These are phyloP conservation scores for Suillus alpinus DNA, from an alignment of 768 basidiomycete genomes.

Conservation along the genomic window DNA sequence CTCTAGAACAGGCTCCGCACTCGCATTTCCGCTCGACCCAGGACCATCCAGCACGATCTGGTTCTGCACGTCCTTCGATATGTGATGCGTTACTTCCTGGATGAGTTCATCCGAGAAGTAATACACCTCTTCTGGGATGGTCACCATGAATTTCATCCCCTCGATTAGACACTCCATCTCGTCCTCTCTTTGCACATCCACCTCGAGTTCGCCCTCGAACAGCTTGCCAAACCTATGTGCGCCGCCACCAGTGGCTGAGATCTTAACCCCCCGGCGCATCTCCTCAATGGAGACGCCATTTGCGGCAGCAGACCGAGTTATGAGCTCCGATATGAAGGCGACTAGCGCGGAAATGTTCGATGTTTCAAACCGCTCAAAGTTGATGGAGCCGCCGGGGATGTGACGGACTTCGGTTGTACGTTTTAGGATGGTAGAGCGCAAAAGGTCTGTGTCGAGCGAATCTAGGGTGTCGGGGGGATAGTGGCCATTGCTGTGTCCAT, in stretches of 20 bases:
- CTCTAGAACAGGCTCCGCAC: constrained; percentile 44
- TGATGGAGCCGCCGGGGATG: constrained; percentile 94
- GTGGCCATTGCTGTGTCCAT: constrained; percentile 18
- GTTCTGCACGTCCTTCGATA: constrained; percentile 9
- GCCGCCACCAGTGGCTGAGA: constrained; percentile 97
- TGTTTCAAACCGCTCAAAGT: constrained; percentile 97
- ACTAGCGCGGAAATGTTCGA: constrained; percentile 82
- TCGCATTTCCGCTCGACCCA: constrained; percentile 6
- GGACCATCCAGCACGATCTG: constrained; percentile 2
- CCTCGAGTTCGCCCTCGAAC: constrained; percentile 67
- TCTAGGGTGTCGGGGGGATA: constrained; percentile 26
- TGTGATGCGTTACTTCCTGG: constrained; percentile 49
- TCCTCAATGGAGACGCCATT: constrained; percentile 87
- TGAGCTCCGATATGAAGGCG: constrained; percentile 82
- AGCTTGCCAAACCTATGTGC: constrained; percentile 92
- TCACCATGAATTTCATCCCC: constrained; percentile 92
- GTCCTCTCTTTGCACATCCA: constrained; percentile 88
- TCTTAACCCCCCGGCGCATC: constrained; percentile 91
- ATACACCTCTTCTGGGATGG: constrained; percentile 96
- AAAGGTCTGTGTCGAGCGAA: constrained; percentile 39
- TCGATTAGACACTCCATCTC: constrained; percentile 99
- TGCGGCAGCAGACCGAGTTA: constrained; percentile 77
- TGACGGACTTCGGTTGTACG: constrained; percentile 59
- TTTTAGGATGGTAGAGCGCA: constrained; percentile 65
- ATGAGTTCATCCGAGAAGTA: constrained; percentile 98